Evolutionary conservation across 768 basidiomycete species (phyloP).

Genomic region (Lactarius deliciosus): DNA sequence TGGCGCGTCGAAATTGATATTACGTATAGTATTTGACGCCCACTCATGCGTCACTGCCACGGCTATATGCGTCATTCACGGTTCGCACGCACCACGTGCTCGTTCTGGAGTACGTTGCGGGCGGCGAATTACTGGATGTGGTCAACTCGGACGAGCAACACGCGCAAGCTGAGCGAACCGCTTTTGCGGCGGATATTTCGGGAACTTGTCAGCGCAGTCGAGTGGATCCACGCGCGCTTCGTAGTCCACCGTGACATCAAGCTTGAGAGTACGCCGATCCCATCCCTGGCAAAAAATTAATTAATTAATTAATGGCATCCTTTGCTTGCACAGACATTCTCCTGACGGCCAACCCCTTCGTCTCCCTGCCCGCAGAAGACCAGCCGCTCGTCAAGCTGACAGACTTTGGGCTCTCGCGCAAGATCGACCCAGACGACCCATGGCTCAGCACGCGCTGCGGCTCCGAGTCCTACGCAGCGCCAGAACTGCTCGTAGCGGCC

Average conservation of each 20-base stretch:
- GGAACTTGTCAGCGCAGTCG: slow-evolving; percentile 75
- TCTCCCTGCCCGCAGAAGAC: slow-evolving; percentile 36
- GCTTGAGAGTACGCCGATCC: slow-evolving; percentile 58
- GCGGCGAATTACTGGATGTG: slow-evolving; percentile 80
- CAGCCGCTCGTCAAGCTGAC: slow-evolving; percentile 67
- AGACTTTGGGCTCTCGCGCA: slow-evolving; percentile 88
- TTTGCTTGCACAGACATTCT: slow-evolving; percentile 58
- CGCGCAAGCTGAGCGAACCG: slow-evolving; percentile 40
- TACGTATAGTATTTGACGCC: slow-evolving; percentile 67
- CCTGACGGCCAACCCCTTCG: slow-evolving; percentile 52
- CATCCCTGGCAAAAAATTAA: neutral
- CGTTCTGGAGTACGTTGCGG: slow-evolving; percentile 70
- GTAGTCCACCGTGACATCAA: slow-evolving; percentile 92
- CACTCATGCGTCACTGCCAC: slow-evolving; percentile 67
- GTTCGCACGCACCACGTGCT: slow-evolving; percentile 74
- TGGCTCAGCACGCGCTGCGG: slow-evolving; percentile 80
- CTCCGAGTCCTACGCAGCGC: slow-evolving; percentile 85
- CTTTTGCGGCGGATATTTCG: slow-evolving; percentile 69
- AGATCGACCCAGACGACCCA: slow-evolving; percentile 64
- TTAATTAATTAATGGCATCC: neutral
- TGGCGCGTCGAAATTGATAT: neutral
- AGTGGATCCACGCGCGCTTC: slow-evolving; percentile 84
- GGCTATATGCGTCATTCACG: slow-evolving; percentile 62
- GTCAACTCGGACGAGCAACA: slow-evolving; percentile 54
- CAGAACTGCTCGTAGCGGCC: slow-evolving; percentile 59